phyloP scores from a whole-genome alignment of 2,329 filamentous ascomycete genomes.

The Aspergillus neotritici region DNA sequence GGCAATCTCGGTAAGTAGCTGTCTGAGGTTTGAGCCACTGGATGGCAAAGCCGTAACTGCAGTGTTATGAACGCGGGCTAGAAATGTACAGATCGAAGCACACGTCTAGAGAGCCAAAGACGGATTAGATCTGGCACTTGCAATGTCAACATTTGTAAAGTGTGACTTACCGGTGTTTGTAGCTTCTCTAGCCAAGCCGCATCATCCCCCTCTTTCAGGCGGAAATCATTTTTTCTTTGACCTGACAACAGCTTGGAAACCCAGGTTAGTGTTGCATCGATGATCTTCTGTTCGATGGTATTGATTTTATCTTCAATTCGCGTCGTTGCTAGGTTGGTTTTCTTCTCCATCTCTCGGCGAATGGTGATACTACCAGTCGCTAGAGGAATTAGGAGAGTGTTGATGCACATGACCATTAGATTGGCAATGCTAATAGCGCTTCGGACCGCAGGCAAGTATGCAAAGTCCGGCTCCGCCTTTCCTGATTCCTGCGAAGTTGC shows the following conservation, averaged over 20 bases:
- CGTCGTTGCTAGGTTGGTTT: conserved; percentile 65
- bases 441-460: conserved; percentile 72
- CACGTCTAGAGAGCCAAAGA: conserved; percentile 54
- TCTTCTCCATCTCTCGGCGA: conserved; percentile 80
- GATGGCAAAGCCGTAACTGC: conserved; percentile 58
- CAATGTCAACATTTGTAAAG: background rate
- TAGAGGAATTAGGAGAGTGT: conserved; percentile 82
- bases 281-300: conserved; percentile 60
- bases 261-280: conserved; percentile 72
- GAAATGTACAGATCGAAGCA: conserved; percentile 71
- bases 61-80: conserved; percentile 60
- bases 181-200: conserved; percentile 61
- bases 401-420: conserved; percentile 87
- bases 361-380: conserved; percentile 87
- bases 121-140: background rate
- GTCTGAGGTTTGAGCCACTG: conserved; percentile 69
- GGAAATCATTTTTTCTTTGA: conserved; percentile 85
- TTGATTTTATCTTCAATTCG: conserved; percentile 81
- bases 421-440: conserved; percentile 83
- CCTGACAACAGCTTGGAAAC: conserved; percentile 63
- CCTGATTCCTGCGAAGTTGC: conserved; percentile 69
- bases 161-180: conserved; percentile 59
- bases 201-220: conserved; percentile 70
- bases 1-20: conserved; percentile 78
- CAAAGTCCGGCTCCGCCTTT: conserved; percentile 81